Evolutionary conservation across 2,329 filamentous ascomycete genomes (phyloP).

Genomic region (Sporothrix pallida): DNA sequence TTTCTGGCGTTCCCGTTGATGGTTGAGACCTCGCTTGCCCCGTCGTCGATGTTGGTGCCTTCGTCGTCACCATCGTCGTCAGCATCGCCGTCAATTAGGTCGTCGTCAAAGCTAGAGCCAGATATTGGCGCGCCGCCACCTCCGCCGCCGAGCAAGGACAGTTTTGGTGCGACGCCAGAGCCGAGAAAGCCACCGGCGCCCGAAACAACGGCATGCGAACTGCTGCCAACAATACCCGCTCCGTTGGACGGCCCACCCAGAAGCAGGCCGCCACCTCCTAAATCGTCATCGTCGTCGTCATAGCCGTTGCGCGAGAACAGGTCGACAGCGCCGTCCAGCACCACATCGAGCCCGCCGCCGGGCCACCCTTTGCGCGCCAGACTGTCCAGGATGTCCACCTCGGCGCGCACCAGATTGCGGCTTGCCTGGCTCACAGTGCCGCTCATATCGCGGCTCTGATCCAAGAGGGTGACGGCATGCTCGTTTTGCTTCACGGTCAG

Average conservation of each 20-base stretch:
- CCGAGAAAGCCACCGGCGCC: constrained; percentile 41
- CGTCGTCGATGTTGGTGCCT: constrained; percentile 45
- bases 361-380: constrained; percentile 71
- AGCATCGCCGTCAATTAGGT: constrained; percentile 45
- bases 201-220: constrained; percentile 40
- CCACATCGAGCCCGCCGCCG: constrained; percentile 68
- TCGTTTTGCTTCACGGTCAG: constrained; percentile 65
- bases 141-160: constrained; percentile 40
- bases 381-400: constrained; percentile 72
- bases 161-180: constrained; percentile 30
- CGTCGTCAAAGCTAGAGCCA: background rate
- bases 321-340: constrained; percentile 68
- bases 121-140: constrained; percentile 42
- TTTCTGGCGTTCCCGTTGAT: constrained; percentile 30
- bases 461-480: constrained; percentile 64
- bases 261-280: constrained; percentile 23
- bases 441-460: constrained; percentile 70
- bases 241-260: constrained; percentile 20
- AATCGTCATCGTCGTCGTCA: constrained; percentile 35
- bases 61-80: constrained; percentile 41
- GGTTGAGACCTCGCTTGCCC: constrained; percentile 46
- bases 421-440: constrained; percentile 66
- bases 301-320: constrained; percentile 46
- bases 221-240: constrained; percentile 34
- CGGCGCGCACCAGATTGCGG: constrained; percentile 68